phyloP scores from a whole-genome alignment of 768 basidiomycete species.

The Auriscalpium microsporum region DNA sequence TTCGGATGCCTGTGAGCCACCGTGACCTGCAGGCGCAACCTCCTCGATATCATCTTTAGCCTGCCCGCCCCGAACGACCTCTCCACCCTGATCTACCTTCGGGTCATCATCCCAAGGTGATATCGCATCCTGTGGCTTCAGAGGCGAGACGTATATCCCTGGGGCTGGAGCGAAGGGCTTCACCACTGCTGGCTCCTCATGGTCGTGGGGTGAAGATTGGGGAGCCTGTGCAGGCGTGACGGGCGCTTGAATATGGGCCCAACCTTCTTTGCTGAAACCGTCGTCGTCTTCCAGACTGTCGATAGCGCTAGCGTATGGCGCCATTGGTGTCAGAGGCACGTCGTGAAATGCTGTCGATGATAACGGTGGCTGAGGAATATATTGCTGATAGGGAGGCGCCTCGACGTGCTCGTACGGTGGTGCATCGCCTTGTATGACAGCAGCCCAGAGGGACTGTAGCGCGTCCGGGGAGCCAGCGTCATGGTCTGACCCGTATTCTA shows the following conservation, averaged over 20 bases:
- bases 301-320: not conserved
- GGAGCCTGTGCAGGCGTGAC: not conserved
- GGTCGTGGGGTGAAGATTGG: not conserved
- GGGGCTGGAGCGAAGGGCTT: constrained; percentile 17
- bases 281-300: not conserved
- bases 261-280: not conserved
- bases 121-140: constrained; percentile 2
- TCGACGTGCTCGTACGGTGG: not conserved
- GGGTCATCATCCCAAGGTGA: not conserved
- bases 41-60: not conserved
- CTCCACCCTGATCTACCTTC: not conserved
- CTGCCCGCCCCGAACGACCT: no score
- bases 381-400: not conserved
- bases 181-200: not conserved
- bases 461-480: not conserved
- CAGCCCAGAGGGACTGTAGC: not conserved
- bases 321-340: not conserved
- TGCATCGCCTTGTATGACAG: not conserved
- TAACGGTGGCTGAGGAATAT: not conserved
- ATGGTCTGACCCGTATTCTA: not conserved
- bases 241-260: not conserved
- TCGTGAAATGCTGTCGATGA: not conserved
- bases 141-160: constrained; percentile 24
- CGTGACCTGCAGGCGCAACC: not conserved
- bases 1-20: not conserved